These are phyloP conservation scores for Metschnikowia proteae DNA, from an alignment of 805 yeast genomes.

Conservation along the genomic window DNA sequence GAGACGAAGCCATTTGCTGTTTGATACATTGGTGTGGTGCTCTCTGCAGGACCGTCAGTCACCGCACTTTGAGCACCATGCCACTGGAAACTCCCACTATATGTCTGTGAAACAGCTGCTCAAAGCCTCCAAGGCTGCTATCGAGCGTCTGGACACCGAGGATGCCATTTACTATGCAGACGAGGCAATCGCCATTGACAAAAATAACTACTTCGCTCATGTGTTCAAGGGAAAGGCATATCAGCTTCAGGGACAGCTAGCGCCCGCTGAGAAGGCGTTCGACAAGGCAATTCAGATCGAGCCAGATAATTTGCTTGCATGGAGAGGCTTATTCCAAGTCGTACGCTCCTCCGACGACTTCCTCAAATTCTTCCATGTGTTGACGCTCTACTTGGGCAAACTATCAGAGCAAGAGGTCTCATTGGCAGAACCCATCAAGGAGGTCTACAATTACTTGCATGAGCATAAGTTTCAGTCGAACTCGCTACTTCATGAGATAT, in stretches of 20 bases:
- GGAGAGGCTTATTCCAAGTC: constrained; percentile 73
- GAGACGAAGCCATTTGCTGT: no score
- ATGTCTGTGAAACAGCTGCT: constrained; percentile 28
- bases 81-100: neutral
- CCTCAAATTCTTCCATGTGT: constrained; percentile 43
- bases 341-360: constrained; percentile 36
- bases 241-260: constrained; percentile 39
- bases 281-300: constrained; percentile 47
- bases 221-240: constrained; percentile 71
- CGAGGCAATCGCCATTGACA: constrained; percentile 54
- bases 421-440: constrained; percentile 46
- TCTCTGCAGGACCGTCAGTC: neutral
- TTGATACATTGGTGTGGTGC: neutral
- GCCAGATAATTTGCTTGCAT: constrained; percentile 56
- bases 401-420: constrained; percentile 42
- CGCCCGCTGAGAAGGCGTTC: constrained; percentile 43
- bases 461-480: constrained; percentile 27
- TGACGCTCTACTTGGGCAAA: constrained; percentile 42
- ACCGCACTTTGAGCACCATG: neutral
- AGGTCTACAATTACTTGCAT: constrained; percentile 44
- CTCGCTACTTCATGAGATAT: constrained; percentile 41
- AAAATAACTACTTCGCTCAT: constrained; percentile 58
- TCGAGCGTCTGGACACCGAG: constrained; percentile 57
- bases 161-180: constrained; percentile 55
- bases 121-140: constrained; percentile 43